These are phyloP conservation scores for Candida corydali DNA, from an alignment of 805 yeast species.

Conservation along the genomic window DNA sequence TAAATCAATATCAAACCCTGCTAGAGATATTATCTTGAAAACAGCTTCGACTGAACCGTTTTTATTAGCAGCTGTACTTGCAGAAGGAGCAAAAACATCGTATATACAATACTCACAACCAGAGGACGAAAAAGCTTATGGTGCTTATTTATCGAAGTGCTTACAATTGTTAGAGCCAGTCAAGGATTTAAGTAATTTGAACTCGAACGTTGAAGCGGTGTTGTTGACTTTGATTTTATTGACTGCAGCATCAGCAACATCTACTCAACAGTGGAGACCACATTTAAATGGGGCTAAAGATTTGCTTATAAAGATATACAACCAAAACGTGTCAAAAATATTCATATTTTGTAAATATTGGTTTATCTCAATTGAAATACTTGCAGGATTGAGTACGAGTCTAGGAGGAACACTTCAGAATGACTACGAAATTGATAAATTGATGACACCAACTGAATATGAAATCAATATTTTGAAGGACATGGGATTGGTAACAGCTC, in stretches of 20 bases:
- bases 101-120: slow-evolving; percentile 37
- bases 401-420: slow-evolving; percentile 51
- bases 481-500: slow-evolving; percentile 33
- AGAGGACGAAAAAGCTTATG: slow-evolving; percentile 60
- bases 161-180: slow-evolving; percentile 42
- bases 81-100: slow-evolving; percentile 63
- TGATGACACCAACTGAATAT: slow-evolving; percentile 18
- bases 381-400: slow-evolving; percentile 52
- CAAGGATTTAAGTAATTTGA: slow-evolving; percentile 11
- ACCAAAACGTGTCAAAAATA: slow-evolving; percentile 27
- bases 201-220: slow-evolving; percentile 57
- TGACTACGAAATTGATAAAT: slow-evolving; percentile 40
- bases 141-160: slow-evolving; percentile 58
- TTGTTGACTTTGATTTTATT: slow-evolving; percentile 59
- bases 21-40: slow-evolving; percentile 55
- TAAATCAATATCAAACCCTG: slow-evolving; percentile 40
- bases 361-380: slow-evolving; percentile 51
- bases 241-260: slow-evolving; percentile 55
- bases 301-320: slow-evolving; percentile 39
- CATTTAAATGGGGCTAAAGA: slow-evolving; percentile 63
- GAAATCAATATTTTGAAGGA: slow-evolving; percentile 30
- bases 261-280: slow-evolving; percentile 56
- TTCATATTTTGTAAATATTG: slow-evolving; percentile 52
- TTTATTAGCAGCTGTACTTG: slow-evolving; percentile 60
- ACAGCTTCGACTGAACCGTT: slow-evolving; percentile 59